Conservation (phyloP, 1,139 yeast species). For the Blastobotrys malaysiensis region DNA sequence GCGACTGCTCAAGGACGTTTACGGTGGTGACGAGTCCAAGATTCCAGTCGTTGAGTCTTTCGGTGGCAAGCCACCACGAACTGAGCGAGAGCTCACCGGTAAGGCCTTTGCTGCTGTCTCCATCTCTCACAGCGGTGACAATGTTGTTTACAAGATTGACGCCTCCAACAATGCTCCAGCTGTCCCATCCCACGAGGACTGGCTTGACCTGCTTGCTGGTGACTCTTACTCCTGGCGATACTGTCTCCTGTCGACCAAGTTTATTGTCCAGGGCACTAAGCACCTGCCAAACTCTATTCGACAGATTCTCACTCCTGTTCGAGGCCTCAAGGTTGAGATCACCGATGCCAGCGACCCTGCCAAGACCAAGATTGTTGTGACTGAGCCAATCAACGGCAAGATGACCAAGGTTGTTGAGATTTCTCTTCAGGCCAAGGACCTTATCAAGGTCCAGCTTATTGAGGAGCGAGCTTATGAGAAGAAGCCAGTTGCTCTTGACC, state of each 20-base stretch:
- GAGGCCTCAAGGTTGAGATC: conserved; percentile 61
- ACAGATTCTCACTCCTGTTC: conserved; percentile 71
- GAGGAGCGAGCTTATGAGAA: conserved; percentile 86
- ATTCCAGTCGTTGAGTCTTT: conserved; percentile 90
- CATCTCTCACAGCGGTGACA: conserved; percentile 33
- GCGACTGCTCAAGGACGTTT: conserved; percentile 62
- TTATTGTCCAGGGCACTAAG: conserved; percentile 79
- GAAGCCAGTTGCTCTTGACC: conserved; percentile 65
- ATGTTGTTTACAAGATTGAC: conserved; percentile 46
- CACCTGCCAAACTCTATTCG: conserved; percentile 76
- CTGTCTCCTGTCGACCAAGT: conserved; percentile 74
- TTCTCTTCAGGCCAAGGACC: conserved; percentile 40
- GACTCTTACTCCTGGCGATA: conserved; percentile 78
- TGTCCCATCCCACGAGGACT: conserved; percentile 40
- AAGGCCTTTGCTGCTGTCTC: conserved; percentile 33
- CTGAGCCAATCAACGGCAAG: conserved; percentile 70
- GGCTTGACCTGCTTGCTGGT: conserved; percentile 86
- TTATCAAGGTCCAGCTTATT: conserved; percentile 67
- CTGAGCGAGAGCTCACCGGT: conserved; percentile 36
- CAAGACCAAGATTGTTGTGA: conserved; percentile 58
- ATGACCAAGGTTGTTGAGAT: conserved; percentile 64
- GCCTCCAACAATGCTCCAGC: conserved; percentile 38
- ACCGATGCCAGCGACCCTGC: conserved; percentile 44
- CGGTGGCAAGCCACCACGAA: conserved; percentile 50
- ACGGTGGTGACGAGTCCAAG: conserved; percentile 59